Evolutionary conservation across 108 stramenopile genomes (phyloP).

Genomic region (Seminavis robusta): DNA sequence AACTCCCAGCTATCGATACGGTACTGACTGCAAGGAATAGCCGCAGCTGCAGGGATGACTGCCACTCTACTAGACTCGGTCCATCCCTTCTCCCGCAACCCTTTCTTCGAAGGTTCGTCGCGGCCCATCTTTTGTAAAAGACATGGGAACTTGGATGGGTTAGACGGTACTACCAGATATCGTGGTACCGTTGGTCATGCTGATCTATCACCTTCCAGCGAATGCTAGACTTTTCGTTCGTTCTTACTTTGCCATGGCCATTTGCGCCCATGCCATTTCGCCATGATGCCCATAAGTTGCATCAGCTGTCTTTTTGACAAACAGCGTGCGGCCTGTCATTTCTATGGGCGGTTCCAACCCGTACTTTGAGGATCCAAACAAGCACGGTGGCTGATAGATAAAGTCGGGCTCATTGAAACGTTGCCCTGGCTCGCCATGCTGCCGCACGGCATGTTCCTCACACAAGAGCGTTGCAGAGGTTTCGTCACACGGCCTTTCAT

Average conservation of each 20-base stretch:
- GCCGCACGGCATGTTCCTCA: not conserved
- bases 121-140: no score
- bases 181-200: no score
- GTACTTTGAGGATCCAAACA: not conserved
- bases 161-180: no score
- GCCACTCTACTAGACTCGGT: no score
- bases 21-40: no score
- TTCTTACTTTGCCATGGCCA: not conserved
- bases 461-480: not conserved
- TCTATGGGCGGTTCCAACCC: constrained; percentile 1
- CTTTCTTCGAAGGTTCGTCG: no score
- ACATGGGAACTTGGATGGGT: no score
- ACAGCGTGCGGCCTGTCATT: not conserved
- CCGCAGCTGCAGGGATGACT: no score
- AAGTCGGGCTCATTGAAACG: not conserved
- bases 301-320: not conserved
- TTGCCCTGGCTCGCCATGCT: not conserved
- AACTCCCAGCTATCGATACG: no score
- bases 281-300: constrained; percentile 1
- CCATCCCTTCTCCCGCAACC: no score
- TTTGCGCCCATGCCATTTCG: constrained; percentile 8
- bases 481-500: not conserved
- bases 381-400: constrained; percentile 3
- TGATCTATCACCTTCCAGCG: no score
- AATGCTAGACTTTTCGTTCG: no score